phyloP scores from a whole-genome alignment of 2,329 filamentous ascomycete species.

The Aureobasidium lini region DNA sequence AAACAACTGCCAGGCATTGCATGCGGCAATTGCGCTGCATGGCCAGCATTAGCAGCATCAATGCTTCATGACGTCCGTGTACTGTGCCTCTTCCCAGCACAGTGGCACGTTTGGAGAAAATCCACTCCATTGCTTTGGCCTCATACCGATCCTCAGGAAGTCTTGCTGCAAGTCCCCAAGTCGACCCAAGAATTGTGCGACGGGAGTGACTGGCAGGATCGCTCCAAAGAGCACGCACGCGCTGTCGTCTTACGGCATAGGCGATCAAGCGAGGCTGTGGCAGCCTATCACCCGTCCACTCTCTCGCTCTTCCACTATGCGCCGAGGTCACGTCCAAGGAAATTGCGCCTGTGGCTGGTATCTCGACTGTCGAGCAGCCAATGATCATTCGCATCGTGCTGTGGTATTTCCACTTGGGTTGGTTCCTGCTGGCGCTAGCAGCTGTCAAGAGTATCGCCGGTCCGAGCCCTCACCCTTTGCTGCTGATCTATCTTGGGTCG shows the following conservation, averaged over 20 bases:
- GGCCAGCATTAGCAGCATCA: not conserved
- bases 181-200: conserved; percentile 1
- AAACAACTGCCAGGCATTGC: not conserved
- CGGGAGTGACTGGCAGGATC: conserved; percentile 1
- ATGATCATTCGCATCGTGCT: not conserved
- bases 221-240: not conserved
- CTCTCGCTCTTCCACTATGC: not conserved
- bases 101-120: conserved; percentile 7
- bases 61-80: conserved; percentile 13
- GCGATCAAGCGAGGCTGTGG: conserved; percentile 7
- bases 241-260: conserved; percentile 11
- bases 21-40: not conserved
- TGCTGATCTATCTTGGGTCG: not conserved
- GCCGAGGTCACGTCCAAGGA: not conserved
- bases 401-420: conserved; percentile 4
- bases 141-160: not conserved
- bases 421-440: conserved; percentile 10
- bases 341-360: conserved; percentile 9
- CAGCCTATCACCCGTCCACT: not conserved
- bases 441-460: conserved; percentile 1
- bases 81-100: conserved; percentile 1
- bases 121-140: conserved; percentile 1
- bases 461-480: not conserved
- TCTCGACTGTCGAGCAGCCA: not conserved
- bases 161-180: not conserved